Evolutionary conservation across 1,284 basidiomycete species (phyloP), one percentile per base, ranked within the genome.

Genomic region (Sanghuangporus baumii): DNA sequence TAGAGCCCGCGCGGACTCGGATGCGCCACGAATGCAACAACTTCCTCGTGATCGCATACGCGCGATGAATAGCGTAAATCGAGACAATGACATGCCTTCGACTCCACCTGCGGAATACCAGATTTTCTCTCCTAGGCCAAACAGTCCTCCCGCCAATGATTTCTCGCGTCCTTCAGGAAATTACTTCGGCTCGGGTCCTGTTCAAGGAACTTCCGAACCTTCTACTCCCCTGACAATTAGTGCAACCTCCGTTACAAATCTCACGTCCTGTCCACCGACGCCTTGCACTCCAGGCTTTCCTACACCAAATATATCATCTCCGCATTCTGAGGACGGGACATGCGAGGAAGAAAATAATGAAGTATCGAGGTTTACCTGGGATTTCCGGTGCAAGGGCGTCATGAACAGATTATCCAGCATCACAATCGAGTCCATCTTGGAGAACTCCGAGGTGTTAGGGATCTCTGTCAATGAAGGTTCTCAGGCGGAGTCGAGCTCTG

Each of bases 1-100:
- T 6, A 52, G 58, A n/a, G 46, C 52, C 12, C 55, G 55, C 5
- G 26, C 46, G 36, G 52, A 60, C 31, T 16, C 26, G 11, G 57
- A 41, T 55, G 34, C 31, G 16, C 38, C 51, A 20, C 50, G 47
- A 7, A 43, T 48, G 16, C 51, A 55, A 31, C 31, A 52, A 16
- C 58, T 64, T 16, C 62, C 62, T 31, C 58, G 62, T 23, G 62
- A 64, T 50, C 52, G 52, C 36, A 64, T 64, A 23, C 57, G 62
- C 18, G 59, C 62, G 3, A 64, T 64, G 62, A 60, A 64, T 41
- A 60, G 57, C 12, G 59, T 59, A n/a, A 51, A 57, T 34, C 46
- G 43, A 43, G 36, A 41, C 38, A 23, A 31, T n/a, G 40, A 48
- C n/a, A 18, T 20, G 26, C 26, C 57, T 9, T 23, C 36, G 18